Base-by-base conservation (phyloP, 2,329 filamentous ascomycete species). In the Aaosphaeria arxii region DNA sequence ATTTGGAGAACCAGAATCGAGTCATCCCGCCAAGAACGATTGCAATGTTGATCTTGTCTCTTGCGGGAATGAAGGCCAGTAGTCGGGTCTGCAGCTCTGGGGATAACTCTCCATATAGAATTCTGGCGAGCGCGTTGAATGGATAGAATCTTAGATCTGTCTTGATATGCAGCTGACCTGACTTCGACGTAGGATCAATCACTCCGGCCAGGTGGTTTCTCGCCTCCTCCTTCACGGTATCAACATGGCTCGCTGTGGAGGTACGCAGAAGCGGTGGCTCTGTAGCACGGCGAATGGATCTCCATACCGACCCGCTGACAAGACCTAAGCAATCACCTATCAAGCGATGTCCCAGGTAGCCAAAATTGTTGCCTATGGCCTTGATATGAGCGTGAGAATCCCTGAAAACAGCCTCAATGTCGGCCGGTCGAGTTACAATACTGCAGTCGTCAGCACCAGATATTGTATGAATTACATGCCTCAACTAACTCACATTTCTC, bases 301-400 rank as follows among this genome's bases (percentile, higher is more conserved):
- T 45, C 67, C 66, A 75, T 24, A 62, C 46, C 3, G 52, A 28
- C 1, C 56, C 50, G 39, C 63, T 74, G 45, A 76, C 57, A 1
- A 77, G 58, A 1, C 75, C 75, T 0, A 78, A 45, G 50, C 75
- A 77, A 42, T 66, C 47, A 0, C 76, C 75, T 0, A 78, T 64
- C 0, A 78, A 57, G 33, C 72, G 52, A 38, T 67, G 54, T 57
- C 77, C 56, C 1, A 71, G 47, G n/a, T 59, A 73, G 1, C 75
- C 76, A 0, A 67, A 64, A 50, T 77, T 63, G 48, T 74, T 75
- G 47, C 68, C 64, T 2, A 48, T 35, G 2, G 73, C 74, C 52
- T 78, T 77, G 17, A 48, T 39, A 52, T 78, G 75, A 36, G 57
- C 65, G 46, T 77, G 62, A 0, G 75, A 78, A 51, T 78, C 75